Evolutionary conservation across 176 grass and related monocot genomes (phyloP).

Genomic region (Oryza officinalis): DNA sequence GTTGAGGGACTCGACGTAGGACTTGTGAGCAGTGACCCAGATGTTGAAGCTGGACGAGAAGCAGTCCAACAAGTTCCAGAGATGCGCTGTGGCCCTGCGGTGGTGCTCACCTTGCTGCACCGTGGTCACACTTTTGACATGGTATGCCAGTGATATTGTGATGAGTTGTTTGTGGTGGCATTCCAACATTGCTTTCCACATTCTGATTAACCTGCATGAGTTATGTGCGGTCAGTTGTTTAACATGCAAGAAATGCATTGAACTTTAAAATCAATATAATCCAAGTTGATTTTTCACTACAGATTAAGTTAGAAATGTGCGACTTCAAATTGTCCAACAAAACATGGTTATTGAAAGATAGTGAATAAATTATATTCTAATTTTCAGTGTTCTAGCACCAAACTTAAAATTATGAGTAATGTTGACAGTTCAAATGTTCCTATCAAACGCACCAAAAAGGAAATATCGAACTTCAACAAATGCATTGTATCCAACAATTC

Average conservation of each 20-base stretch:
- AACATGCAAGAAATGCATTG: not conserved
- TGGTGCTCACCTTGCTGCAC: slow-evolving; percentile 46
- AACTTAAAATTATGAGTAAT: not conserved
- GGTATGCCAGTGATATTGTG: slow-evolving; percentile 92
- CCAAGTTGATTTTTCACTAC: not conserved
- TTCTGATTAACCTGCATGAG: slow-evolving; percentile 73
- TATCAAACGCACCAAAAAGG: slow-evolving; percentile 5
- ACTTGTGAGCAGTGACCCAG: slow-evolving; percentile 66
- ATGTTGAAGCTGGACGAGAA: slow-evolving; percentile 64
- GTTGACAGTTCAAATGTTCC: not conserved
- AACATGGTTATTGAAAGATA: not conserved
- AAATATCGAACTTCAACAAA: not conserved
- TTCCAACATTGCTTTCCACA: slow-evolving; percentile 97
- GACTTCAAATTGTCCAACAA: slow-evolving; percentile 19
- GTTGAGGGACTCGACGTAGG: slow-evolving; percentile 59
- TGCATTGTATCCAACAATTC: not conserved
- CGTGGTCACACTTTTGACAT: slow-evolving; percentile 49
- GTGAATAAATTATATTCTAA: not conserved
- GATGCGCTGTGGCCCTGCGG: slow-evolving; percentile 47
- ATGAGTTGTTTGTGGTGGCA: slow-evolving; percentile 97
- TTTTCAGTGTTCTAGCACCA: slow-evolving; percentile 8
- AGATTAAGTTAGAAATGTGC: slow-evolving; percentile 19
- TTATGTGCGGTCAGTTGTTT: not conserved
- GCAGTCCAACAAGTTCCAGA: slow-evolving; percentile 62
- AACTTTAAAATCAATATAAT: not conserved